Conservation (phyloP, 2,329 filamentous ascomycete genomes). For the Tolypocladium nubicola region DNA sequence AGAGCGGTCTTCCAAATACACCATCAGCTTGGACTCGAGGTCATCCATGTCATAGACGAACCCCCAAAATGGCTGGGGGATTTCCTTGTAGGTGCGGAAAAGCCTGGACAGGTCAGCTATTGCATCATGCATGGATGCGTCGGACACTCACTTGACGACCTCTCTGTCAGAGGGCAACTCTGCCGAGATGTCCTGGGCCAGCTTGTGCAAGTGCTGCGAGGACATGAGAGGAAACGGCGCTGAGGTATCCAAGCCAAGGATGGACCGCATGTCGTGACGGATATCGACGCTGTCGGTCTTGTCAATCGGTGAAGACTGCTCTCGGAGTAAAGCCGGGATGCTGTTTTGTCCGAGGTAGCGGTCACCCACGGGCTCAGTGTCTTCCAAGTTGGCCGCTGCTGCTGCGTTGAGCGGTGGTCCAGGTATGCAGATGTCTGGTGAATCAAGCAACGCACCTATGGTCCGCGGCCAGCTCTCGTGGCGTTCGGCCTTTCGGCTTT, state of each 20-base stretch:
- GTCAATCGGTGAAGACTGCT: slow-evolving; percentile 45
- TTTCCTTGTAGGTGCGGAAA: slow-evolving; percentile 57
- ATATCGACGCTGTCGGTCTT: slow-evolving; percentile 45
- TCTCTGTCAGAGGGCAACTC: slow-evolving; percentile 55
- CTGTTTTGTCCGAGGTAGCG: slow-evolving; percentile 58
- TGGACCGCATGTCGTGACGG: slow-evolving; percentile 54
- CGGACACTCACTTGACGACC: slow-evolving; percentile 49
- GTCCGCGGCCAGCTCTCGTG: slow-evolving; percentile 31
- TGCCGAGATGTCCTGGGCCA: slow-evolving; percentile 49
- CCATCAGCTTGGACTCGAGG: slow-evolving; percentile 52
- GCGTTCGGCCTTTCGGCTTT: slow-evolving; percentile 22
- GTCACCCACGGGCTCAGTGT: slow-evolving; percentile 44
- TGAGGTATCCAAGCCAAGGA: slow-evolving; percentile 54
- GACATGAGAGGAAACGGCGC: slow-evolving; percentile 60
- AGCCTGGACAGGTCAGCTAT: slow-evolving; percentile 28
- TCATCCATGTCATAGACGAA: slow-evolving; percentile 57
- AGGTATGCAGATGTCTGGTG: neutral
- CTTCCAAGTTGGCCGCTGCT: slow-evolving; percentile 32
- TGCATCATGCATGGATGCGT: neutral
- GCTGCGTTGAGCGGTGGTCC: slow-evolving; percentile 8
- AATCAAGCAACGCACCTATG: slow-evolving; percentile 21
- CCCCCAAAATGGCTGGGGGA: slow-evolving; percentile 58
- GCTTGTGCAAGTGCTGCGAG: slow-evolving; percentile 45
- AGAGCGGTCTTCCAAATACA: slow-evolving; percentile 54
- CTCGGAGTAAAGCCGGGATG: slow-evolving; percentile 53